These are phyloP conservation scores for Cytospora schulzeri DNA, from an alignment of 2,329 filamentous ascomycete genomes.

Conservation along the genomic window DNA sequence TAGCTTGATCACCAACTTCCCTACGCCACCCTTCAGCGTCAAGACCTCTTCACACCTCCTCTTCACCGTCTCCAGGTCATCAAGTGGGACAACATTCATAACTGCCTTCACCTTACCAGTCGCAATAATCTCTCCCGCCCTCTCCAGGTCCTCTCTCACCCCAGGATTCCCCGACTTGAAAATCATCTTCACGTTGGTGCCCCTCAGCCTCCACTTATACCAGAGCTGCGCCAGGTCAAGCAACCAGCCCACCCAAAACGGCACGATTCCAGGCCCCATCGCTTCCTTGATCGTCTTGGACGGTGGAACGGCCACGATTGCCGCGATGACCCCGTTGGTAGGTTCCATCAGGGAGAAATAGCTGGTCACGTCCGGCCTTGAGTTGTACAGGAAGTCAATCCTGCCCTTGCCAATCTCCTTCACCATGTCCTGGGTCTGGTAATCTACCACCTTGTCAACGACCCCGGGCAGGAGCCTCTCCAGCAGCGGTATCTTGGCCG, in stretches of 20 bases:
- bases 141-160: conserved; percentile 46
- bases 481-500: conserved; percentile 46
- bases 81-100: conserved; percentile 43
- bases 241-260: conserved; percentile 39
- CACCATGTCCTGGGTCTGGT: conserved; percentile 45
- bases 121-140: conserved; percentile 44
- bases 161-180: conserved; percentile 49
- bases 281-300: conserved; percentile 35
- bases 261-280: conserved; percentile 37
- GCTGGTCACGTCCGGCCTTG: conserved; percentile 43
- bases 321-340: conserved; percentile 43
- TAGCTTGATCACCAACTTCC: conserved; percentile 44
- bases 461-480: conserved; percentile 25
- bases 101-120: conserved; percentile 47
- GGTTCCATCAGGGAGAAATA: conserved; percentile 45
- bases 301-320: conserved; percentile 43
- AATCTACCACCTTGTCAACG: conserved; percentile 35
- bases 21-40: conserved; percentile 45
- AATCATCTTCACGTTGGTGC: conserved; percentile 47
- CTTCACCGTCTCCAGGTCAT: conserved; percentile 47
- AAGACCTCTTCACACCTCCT: conserved; percentile 44
- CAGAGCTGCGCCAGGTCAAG: conserved; percentile 39
- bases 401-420: conserved; percentile 42
- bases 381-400: conserved; percentile 55
- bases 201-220: conserved; percentile 46